A percentile compares a stretch with the other conserved stretches of the same genome.
Evolutionary conservation across 345 rosid genomes (phyloP).

Genomic region (Pseudoturritis turrita): DNA sequence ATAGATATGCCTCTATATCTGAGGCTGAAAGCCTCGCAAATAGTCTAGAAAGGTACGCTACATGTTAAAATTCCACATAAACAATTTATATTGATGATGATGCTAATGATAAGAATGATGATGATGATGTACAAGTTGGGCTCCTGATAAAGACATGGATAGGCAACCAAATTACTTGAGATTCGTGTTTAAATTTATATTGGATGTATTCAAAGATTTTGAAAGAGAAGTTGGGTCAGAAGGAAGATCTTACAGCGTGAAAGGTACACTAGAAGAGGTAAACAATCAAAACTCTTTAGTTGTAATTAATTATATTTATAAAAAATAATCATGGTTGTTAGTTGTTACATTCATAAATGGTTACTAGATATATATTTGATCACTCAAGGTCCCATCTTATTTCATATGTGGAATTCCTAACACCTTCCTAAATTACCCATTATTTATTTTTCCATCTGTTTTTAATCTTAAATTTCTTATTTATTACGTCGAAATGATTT

Average conservation of each 20-base stretch:
- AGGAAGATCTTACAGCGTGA: not conserved
- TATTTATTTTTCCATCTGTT: no score
- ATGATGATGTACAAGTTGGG: conserved; percentile 8
- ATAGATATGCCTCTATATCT: conserved; percentile 11
- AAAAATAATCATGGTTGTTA: no score
- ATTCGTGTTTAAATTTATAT: not conserved
- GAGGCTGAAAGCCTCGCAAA: not conserved
- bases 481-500: no score
- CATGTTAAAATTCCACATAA: not conserved
- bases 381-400: no score
- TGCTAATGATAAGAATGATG: not conserved
- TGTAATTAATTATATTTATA: no score
- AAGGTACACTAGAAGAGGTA: not conserved
- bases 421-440: no score
- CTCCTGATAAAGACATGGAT: not conserved
- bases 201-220: not conserved
- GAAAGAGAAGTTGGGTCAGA: not conserved
- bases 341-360: no score
- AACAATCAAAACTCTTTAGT: no score
- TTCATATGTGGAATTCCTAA: no score
- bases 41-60: conserved; percentile 2
- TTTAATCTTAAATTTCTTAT: no score
- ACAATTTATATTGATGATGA: not conserved
- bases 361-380: no score
- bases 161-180: not conserved